phyloP scores from a whole-genome alignment of 306 rosid species.

The Vigna angularis region DNA sequence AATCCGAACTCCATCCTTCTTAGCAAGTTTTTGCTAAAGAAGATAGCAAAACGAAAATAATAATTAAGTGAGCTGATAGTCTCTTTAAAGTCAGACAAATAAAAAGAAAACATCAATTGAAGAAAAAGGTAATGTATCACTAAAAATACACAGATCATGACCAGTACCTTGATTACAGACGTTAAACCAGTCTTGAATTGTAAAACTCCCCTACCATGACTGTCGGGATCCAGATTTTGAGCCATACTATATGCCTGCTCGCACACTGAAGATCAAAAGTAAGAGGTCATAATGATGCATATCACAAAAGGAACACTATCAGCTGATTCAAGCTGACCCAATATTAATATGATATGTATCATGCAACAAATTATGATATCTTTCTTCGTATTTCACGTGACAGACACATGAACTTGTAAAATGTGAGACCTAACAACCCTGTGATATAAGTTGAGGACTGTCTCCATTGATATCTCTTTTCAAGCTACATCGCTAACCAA shows the following conservation, averaged over 20 bases:
- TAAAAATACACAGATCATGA: constrained; percentile 19
- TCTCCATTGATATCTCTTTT: too few relatives aligned
- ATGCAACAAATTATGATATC: constrained; percentile 37
- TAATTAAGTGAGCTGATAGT: constrained; percentile 12
- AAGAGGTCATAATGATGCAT: constrained; percentile 4
- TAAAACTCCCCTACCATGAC: constrained; percentile 92
- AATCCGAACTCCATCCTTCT: constrained; percentile 76
- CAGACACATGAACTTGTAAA: neutral
- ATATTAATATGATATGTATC: constrained; percentile 21
- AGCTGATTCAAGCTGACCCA: constrained; percentile 6
- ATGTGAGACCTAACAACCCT: too few relatives aligned
- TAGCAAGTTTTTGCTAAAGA: constrained; percentile 85
- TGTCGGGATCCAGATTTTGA: constrained; percentile 87
- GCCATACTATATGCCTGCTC: constrained; percentile 98
- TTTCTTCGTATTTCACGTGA: constrained; percentile 33
- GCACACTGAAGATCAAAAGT: constrained; percentile 74
- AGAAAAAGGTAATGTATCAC: constrained; percentile 28
- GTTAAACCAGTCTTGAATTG: constrained; percentile 95
- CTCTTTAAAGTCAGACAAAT: constrained; percentile 11
- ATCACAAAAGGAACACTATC: constrained; percentile 20
- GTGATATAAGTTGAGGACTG: too few relatives aligned
- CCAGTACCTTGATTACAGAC: constrained; percentile 90
- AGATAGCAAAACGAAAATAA: constrained; percentile 40
- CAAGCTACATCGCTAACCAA: too few relatives aligned
- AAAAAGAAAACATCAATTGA: neutral